Evolutionary conservation across 305 asterid species (phyloP).

Genomic region (Solanum hybrid): DNA sequence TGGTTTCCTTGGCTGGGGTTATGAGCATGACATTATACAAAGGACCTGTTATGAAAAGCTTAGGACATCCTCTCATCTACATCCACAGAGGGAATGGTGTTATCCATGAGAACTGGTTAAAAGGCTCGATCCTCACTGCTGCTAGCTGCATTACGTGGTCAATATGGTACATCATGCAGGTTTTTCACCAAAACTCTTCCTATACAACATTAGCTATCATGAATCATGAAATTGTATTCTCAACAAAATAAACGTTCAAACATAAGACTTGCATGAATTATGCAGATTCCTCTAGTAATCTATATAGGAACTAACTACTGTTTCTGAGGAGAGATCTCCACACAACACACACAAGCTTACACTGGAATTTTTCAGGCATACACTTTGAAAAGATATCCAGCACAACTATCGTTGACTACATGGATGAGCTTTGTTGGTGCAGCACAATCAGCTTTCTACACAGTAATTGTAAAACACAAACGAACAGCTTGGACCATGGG

Average conservation of each 20-base stretch:
- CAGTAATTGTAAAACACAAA: slow-evolving; percentile 42
- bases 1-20: slow-evolving; percentile 57
- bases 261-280: background rate
- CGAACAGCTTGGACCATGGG: slow-evolving; percentile 61
- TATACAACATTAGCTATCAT: background rate
- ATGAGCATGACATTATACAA: slow-evolving; percentile 57
- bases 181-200: slow-evolving; percentile 11
- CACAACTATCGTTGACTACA: slow-evolving; percentile 55
- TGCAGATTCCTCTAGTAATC: background rate
- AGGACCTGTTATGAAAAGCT: slow-evolving; percentile 36
- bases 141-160: slow-evolving; percentile 74
- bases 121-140: slow-evolving; percentile 42
- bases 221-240: background rate
- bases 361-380: slow-evolving; percentile 34
- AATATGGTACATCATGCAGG: slow-evolving; percentile 70
- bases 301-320: background rate
- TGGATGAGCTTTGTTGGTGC: slow-evolving; percentile 76
- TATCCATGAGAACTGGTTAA: slow-evolving; percentile 45
- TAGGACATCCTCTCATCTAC: slow-evolving; percentile 32
- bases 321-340: background rate
- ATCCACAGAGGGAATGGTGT: slow-evolving; percentile 21
- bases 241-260: background rate
- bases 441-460: slow-evolving; percentile 66
- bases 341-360: background rate
- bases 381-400: slow-evolving; percentile 62